Percentiles rank a stretch among this genome's conserved stretches.
phyloP scores from a whole-genome alignment of 78 protist genomes.

The Dictyostelium discoideum region DNA sequence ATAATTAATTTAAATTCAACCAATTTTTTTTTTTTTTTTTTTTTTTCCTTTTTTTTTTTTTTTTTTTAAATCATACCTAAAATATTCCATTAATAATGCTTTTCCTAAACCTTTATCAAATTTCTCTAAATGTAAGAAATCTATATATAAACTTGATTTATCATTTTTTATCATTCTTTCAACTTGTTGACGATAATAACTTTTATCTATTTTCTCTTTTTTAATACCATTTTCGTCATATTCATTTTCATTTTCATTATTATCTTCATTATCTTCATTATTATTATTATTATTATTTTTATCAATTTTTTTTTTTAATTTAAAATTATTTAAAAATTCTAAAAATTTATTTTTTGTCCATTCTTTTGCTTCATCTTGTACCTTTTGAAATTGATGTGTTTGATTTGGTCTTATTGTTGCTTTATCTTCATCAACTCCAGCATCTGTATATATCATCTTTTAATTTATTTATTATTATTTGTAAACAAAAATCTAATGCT shows the following conservation, averaged over 20 bases:
- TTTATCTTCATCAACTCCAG: background rate
- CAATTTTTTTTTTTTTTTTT: background rate
- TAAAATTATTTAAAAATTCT: slow-evolving; percentile 7
- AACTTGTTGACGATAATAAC: slow-evolving; percentile 2
- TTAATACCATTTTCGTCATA: background rate
- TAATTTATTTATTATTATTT: background rate
- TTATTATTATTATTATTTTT: background rate
- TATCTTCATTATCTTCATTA: background rate
- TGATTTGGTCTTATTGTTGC: background rate
- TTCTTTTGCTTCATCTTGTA: slow-evolving; percentile 16
- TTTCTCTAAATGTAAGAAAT: slow-evolving; percentile 20
- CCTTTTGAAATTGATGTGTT: background rate
- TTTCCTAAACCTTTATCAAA: slow-evolving; percentile 14
- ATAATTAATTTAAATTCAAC: background rate
- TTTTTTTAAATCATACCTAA: background rate
- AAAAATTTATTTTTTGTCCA: background rate
- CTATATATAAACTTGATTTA: slow-evolving; percentile 31
- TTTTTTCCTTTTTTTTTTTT: background rate
- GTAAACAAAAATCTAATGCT: background rate
- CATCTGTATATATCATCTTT: background rate
- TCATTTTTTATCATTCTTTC: slow-evolving; percentile 29
- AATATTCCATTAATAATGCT: slow-evolving; percentile 5
- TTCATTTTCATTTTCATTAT: background rate
- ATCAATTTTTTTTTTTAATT: background rate
- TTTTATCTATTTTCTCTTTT: background rate